Evolutionary conservation across 2,329 filamentous ascomycete genomes (phyloP), one percentile per base, ranked within the genome.

Genomic region (Fusarium drepaniforme): DNA sequence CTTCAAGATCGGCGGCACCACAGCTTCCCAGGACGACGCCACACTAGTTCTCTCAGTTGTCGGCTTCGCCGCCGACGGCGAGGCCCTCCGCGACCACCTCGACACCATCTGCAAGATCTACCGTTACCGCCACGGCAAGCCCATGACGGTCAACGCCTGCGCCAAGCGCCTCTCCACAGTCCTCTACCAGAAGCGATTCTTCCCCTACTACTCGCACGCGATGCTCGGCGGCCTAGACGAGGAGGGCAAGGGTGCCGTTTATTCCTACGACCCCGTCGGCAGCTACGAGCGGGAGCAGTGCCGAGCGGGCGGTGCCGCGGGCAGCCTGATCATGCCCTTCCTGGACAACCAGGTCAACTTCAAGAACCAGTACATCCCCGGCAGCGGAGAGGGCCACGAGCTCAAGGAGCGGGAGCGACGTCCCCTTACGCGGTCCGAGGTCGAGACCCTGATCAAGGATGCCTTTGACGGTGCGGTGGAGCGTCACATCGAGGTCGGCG

Each of bases 311-410:
- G 97, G 97, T 79, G 96, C 97, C 16, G 96, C 96, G 23, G 93
- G 95, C 64, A 97, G 94, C 81, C 87, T 99, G 84, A 99, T 99
- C 85, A 99, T 98, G 94, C 97, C 97, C 2, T 99, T 99, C 89
- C 86, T 99, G 81, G 97, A 99, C 85, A 99, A 99, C 84, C 97
- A 99, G 86, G 97, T 99, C 88, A 98, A 98, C 87, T 96, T 96
- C 89, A 99, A 98, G 90, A 99, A 99, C 84, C 96, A 98, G 88
- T 97, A 98, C 83, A 89, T 97, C 66, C 95, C 96, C 13, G 94
- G 93, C 57, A 96, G 94, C 79, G 95, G 95, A 67, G 90, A 90
- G 71, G 96, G 96, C 51, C 94, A 98, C 84, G 93, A 92, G 64
- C 86, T 98, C 79, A 86, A 93, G 86, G 90, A 93, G 84, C 90